These are phyloP conservation scores for Rhexocercosporidium sp. DNA, from an alignment of 2,329 filamentous ascomycete genomes.

Conservation along the genomic window DNA sequence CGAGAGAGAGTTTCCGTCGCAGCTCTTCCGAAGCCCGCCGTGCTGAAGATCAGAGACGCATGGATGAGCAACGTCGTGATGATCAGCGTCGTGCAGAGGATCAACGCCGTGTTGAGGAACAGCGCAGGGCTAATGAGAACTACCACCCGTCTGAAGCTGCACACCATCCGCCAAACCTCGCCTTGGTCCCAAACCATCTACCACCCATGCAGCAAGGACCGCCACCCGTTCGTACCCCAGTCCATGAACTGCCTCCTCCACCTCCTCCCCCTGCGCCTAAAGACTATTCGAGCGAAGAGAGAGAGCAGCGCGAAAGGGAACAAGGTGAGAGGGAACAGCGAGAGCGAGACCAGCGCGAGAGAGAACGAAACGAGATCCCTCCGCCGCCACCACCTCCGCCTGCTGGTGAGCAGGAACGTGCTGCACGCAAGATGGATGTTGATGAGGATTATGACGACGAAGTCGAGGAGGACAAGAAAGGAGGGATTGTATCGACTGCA, in stretches of 20 bases:
- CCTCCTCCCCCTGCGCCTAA: slow-evolving; percentile 51
- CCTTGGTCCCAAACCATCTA: slow-evolving; percentile 59
- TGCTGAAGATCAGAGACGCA: slow-evolving; percentile 67
- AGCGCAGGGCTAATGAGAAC: slow-evolving; percentile 74
- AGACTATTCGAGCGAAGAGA: slow-evolving; percentile 63
- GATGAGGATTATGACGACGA: slow-evolving; percentile 98
- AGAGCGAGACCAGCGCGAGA: slow-evolving; percentile 35
- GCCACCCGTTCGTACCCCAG: slow-evolving; percentile 51
- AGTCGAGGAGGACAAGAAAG: slow-evolving; percentile 81
- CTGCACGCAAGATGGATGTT: slow-evolving; percentile 93
- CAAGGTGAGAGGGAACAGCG: slow-evolving; percentile 30
- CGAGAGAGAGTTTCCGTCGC: slow-evolving; percentile 71
- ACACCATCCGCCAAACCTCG: slow-evolving; percentile 75
- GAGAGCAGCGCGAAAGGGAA: slow-evolving; percentile 30
- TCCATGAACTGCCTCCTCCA: slow-evolving; percentile 52
- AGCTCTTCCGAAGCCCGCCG: slow-evolving; percentile 77
- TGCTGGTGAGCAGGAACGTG: slow-evolving; percentile 76
- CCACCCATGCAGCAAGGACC: slow-evolving; percentile 69
- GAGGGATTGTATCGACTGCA: slow-evolving; percentile 51
- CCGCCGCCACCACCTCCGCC: slow-evolving; percentile 53
- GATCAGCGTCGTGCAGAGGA: slow-evolving; percentile 56
- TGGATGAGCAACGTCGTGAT: slow-evolving; percentile 60
- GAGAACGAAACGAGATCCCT: slow-evolving; percentile 43
- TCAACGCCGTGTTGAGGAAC: slow-evolving; percentile 59
- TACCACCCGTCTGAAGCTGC: slow-evolving; percentile 94